Evolutionary conservation across 495 filamentous ascomycete species (phyloP), one percentile per base, ranked within the genome.

Genomic region (Poronia punctata): DNA sequence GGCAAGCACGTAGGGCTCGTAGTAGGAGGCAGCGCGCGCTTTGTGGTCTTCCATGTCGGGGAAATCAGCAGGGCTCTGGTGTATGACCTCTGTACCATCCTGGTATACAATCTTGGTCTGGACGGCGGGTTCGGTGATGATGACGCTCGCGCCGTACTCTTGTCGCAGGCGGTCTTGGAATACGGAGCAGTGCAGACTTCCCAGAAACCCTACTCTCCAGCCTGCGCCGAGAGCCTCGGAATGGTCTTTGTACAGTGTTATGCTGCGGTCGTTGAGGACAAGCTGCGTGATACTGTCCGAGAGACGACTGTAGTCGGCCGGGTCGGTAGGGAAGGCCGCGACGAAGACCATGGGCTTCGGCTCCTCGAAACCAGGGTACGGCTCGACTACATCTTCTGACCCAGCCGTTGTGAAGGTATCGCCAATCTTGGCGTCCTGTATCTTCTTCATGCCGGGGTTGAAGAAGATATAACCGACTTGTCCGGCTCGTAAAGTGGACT

Each of bases 321-420:
- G 88, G 59, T 98, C 89, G 0, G 86, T 81, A 1, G 92, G 92
- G 49, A 93, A 98, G 1, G 93, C 92, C 4, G 90, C 88, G 8
- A 98, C 92, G 54, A 97, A 98, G 16, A 96, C 92, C 92, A 98
- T 98, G 2, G 90, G 82, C 61, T 98, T 94, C 5, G 92, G 92
- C 56, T 98, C 93, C 62, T 95, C 92, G 46, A 98, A 98, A 1
- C 92, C 93, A 0, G 86, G 86, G 40, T 88, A 78, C 14, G 84
- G 79, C 56, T 87, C 74, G 1, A 98, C 88, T 1, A 69, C 48
- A 44, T 79, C 77, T 59, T 95, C 85, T 10, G 63, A 79, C 0
- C 89, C 90, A 6, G 88, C 76, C n/a, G 72, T 81, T 2, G 92
- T 95, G 54, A 83, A 95, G 1, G 92, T 97, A 49, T 97, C 93